Conservation (phyloP, 495 filamentous ascomycete species). For the Neurospora sp. region DNA sequence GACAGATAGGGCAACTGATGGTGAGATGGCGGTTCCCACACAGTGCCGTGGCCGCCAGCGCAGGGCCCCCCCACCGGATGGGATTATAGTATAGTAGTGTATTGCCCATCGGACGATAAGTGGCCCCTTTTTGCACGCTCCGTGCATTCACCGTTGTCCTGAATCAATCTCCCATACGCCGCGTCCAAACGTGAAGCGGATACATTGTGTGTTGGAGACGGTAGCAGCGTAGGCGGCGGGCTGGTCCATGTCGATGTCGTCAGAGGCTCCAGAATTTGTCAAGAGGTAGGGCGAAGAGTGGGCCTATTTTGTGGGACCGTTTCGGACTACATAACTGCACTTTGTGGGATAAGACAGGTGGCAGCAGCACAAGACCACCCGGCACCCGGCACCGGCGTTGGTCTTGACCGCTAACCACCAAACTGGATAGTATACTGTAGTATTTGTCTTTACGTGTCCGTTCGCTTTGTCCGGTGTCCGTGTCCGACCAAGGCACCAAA, state of each 20-base stretch:
- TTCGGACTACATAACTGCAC: background rate
- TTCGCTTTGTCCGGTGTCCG: background rate
- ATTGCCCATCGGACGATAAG: background rate
- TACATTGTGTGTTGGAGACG: background rate
- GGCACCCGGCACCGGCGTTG: background rate
- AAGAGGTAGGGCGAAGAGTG: background rate
- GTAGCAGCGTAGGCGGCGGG: background rate
- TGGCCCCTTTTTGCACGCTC: background rate
- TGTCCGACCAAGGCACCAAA: background rate
- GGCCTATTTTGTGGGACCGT: background rate
- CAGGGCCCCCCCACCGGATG: background rate
- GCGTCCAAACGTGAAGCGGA: background rate
- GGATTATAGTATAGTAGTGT: background rate
- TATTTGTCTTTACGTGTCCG: background rate
- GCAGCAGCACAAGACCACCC: background rate
- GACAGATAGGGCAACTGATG: background rate
- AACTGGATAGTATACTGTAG: background rate
- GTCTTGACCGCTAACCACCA: background rate
- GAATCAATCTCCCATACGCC: background rate
- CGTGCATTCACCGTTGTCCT: background rate
- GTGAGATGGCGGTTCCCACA: background rate
- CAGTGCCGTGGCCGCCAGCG: background rate
- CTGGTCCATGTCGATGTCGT: constrained; percentile 21
- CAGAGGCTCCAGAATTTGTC: constrained; percentile 1
- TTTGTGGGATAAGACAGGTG: background rate